Percentiles rank a stretch among this genome's conserved stretches.
phyloP scores from a whole-genome alignment of 805 yeast species.

The Wickerhamiella occidentalis region DNA sequence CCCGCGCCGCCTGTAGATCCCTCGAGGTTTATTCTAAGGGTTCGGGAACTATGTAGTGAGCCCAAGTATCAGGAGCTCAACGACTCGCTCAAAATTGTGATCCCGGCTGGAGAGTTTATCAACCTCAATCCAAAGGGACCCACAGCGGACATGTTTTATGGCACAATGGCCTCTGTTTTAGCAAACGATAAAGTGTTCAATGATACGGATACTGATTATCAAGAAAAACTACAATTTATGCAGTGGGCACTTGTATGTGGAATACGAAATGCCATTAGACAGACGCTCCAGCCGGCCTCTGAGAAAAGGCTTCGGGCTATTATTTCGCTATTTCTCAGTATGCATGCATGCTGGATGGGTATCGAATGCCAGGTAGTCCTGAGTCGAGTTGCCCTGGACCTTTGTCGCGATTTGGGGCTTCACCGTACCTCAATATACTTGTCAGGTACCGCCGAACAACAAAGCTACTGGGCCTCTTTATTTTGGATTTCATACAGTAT shows the following conservation, averaged over 20 bases:
- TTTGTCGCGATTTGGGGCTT: conserved; percentile 5
- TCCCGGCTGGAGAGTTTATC: background rate
- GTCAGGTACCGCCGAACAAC: background rate
- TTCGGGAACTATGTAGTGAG: background rate
- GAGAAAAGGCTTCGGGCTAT: background rate
- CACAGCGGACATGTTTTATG: background rate
- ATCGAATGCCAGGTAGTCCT: background rate
- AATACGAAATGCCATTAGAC: background rate
- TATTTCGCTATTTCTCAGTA: background rate
- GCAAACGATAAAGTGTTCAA: background rate
- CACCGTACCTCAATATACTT: background rate
- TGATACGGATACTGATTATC: background rate
- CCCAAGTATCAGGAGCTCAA: background rate
- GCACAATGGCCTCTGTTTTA: background rate
- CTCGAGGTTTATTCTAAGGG: background rate
- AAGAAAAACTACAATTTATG: background rate
- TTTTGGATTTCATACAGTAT: conserved; percentile 6
- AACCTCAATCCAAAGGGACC: background rate
- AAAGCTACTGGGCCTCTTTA: background rate
- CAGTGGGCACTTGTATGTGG: background rate
- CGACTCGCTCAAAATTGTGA: background rate
- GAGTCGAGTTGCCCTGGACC: background rate
- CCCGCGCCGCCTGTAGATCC: background rate
- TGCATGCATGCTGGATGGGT: background rate
- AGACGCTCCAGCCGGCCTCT: background rate